A percentile compares a stretch with the other conserved stretches of the same genome.
phyloP scores from a whole-genome alignment of 108 stramenopile genomes.

The Conticribra weissflogii region DNA sequence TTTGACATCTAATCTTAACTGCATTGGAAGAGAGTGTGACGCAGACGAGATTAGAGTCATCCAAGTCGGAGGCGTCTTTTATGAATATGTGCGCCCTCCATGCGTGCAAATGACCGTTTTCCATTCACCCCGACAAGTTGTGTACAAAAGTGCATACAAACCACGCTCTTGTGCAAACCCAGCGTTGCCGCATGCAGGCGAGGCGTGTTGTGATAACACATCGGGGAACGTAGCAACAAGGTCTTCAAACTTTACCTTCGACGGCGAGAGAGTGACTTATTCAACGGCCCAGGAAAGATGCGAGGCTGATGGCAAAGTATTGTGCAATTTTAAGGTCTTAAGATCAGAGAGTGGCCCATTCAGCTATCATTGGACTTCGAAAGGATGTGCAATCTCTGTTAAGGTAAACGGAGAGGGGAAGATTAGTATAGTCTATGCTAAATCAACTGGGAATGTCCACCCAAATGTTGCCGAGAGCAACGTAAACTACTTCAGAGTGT shows the following conservation, averaged over 20 bases:
- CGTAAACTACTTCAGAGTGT: slow-evolving; percentile 51
- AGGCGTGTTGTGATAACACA: slow-evolving; percentile 34
- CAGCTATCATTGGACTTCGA: slow-evolving; percentile 53
- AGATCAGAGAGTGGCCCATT: slow-evolving; percentile 20
- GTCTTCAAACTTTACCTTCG: slow-evolving; percentile 27
- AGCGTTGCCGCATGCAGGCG: slow-evolving; percentile 11
- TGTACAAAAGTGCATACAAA: slow-evolving; percentile 12
- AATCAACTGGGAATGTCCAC: slow-evolving; percentile 26
- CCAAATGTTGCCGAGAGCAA: slow-evolving; percentile 36
- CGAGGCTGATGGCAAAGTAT: slow-evolving; percentile 26
- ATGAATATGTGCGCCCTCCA: slow-evolving; percentile 67
- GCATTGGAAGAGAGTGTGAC: slow-evolving; percentile 57
- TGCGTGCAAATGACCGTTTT: slow-evolving; percentile 69
- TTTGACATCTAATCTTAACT: slow-evolving; percentile 49
- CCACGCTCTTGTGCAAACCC: not conserved
- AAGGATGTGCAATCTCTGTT: slow-evolving; percentile 49
- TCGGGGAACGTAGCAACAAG: slow-evolving; percentile 15
- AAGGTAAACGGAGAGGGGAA: slow-evolving; percentile 61
- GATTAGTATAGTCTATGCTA: slow-evolving; percentile 60
- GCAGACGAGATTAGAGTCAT: slow-evolving; percentile 62
- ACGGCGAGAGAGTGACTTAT: slow-evolving; percentile 41
- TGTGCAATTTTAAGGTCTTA: slow-evolving; percentile 28
- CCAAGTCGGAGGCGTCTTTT: slow-evolving; percentile 54
- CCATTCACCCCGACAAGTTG: slow-evolving; percentile 47
- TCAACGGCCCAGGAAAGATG: slow-evolving; percentile 35